Evolutionary conservation across 140 eudicot species (phyloP).

Genomic region (Bidens hawaiensis): DNA sequence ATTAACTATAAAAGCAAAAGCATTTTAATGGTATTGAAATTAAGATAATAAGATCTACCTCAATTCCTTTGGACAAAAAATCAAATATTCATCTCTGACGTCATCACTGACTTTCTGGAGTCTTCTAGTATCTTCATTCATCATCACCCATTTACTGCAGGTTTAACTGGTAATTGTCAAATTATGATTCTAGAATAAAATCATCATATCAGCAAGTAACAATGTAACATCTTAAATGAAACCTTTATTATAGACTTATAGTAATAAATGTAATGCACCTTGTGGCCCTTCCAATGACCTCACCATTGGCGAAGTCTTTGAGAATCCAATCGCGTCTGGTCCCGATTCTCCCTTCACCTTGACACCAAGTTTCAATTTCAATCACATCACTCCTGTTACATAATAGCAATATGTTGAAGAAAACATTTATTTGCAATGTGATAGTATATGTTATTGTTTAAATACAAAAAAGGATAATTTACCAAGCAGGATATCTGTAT

Average conservation of each 20-base stretch:
- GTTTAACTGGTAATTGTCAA: not conserved
- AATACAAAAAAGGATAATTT: too few relatives aligned
- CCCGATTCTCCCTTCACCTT: too few relatives aligned
- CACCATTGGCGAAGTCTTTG: slow-evolving; percentile 73
- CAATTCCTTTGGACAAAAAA: slow-evolving; percentile 62
- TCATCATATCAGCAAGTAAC: too few relatives aligned
- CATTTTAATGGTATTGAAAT: not conserved
- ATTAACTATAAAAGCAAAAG: not conserved
- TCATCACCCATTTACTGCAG: slow-evolving; percentile 97
- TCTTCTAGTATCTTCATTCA: slow-evolving; percentile 86
- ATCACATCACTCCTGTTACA: slow-evolving; percentile 69
- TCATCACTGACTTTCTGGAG: too few relatives aligned
- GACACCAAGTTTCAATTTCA: too few relatives aligned
- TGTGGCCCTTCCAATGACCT: slow-evolving; percentile 94
- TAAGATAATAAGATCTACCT: slow-evolving; percentile 36
- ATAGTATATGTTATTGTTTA: too few relatives aligned
- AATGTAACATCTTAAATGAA: not conserved
- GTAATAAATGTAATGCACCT: slow-evolving; percentile 42
- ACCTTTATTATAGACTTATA: too few relatives aligned
- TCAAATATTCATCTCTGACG: slow-evolving; percentile 62
- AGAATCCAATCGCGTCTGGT: slow-evolving; percentile 96
- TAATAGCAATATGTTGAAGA: not conserved
- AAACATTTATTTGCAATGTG: too few relatives aligned
- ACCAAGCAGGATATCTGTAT: slow-evolving; percentile 94
- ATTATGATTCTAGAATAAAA: not conserved